Percentiles rank a stretch among this genome's conserved stretches.
phyloP scores from a whole-genome alignment of 768 basidiomycete genomes.

The Hericium coralloides region DNA sequence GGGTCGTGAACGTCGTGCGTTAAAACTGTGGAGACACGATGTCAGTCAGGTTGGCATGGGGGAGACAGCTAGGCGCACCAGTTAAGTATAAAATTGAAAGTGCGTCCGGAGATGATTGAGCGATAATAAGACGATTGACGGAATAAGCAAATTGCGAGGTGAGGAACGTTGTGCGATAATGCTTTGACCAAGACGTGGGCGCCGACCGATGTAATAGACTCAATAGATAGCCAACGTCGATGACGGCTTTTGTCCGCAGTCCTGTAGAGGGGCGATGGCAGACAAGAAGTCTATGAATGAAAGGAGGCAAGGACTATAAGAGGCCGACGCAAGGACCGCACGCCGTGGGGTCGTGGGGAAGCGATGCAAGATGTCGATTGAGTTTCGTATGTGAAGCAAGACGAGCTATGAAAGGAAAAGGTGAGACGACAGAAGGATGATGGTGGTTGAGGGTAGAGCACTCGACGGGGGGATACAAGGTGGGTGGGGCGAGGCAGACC shows the following conservation, averaged over 20 bases:
- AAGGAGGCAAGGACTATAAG: conserved; percentile 5
- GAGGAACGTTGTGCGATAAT: conserved; percentile 29
- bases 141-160: conserved; percentile 40
- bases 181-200: conserved; percentile 22
- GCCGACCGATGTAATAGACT: conserved; percentile 15
- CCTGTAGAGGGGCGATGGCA: background rate
- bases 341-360: conserved; percentile 10
- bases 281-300: background rate
- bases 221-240: conserved; percentile 13
- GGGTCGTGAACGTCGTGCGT: conserved; percentile 61
- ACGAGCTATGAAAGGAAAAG: conserved; percentile 10
- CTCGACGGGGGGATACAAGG: conserved; percentile 17
- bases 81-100: conserved; percentile 43
- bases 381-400: conserved; percentile 15
- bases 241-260: conserved; percentile 1
- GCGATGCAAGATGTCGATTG: background rate
- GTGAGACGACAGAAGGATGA: conserved; percentile 11
- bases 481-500: conserved; percentile 48
- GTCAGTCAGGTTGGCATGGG: conserved; percentile 16
- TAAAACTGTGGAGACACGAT: conserved; percentile 29
- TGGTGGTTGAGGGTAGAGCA: conserved; percentile 33
- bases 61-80: conserved; percentile 25
- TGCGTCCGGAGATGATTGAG: conserved; percentile 36
- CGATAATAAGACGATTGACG: conserved; percentile 35
- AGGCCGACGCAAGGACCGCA: conserved; percentile 8